Conservation (phyloP, 306 rosid species). For the Prinsepia uniflora region DNA sequence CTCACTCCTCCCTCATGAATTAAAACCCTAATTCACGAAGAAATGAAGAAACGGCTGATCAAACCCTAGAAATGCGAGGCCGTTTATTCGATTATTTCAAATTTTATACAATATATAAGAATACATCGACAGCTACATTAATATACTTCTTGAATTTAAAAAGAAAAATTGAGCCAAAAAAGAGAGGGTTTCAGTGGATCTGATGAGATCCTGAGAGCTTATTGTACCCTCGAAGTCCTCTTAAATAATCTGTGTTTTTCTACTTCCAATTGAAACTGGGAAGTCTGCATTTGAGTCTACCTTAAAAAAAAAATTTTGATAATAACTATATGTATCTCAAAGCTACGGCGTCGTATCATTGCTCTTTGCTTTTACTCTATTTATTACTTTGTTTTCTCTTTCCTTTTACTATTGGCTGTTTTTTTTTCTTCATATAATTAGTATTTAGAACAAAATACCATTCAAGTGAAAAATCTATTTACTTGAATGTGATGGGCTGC, state of each 20-base stretch:
- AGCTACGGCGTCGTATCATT: background rate
- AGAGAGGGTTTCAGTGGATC: slow-evolving; percentile 38
- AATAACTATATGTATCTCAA: background rate
- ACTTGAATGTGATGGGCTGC: no score
- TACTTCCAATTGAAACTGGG: slow-evolving; percentile 8
- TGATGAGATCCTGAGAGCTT: slow-evolving; percentile 68
- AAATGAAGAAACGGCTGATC: slow-evolving; percentile 12
- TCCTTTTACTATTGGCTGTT: background rate
- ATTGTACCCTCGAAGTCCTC: slow-evolving; percentile 9
- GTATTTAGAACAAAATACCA: no score
- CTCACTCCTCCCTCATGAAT: background rate
- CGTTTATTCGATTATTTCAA: background rate
- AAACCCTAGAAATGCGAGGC: slow-evolving; percentile 51
- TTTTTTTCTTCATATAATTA: no score
- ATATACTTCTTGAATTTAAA: background rate
- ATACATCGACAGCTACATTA: slow-evolving; percentile 2
- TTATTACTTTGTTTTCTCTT: background rate
- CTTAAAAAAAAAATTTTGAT: background rate
- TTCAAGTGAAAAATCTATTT: no score
- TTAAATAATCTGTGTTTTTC: background rate
- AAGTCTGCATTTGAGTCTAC: background rate
- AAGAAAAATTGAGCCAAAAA: background rate
- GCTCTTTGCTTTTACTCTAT: background rate
- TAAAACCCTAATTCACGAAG: slow-evolving; percentile 21
- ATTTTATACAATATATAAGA: background rate